Conservation (phyloP, 225 moss, liverwort and hornwort species). For the Ulota crispa region DNA sequence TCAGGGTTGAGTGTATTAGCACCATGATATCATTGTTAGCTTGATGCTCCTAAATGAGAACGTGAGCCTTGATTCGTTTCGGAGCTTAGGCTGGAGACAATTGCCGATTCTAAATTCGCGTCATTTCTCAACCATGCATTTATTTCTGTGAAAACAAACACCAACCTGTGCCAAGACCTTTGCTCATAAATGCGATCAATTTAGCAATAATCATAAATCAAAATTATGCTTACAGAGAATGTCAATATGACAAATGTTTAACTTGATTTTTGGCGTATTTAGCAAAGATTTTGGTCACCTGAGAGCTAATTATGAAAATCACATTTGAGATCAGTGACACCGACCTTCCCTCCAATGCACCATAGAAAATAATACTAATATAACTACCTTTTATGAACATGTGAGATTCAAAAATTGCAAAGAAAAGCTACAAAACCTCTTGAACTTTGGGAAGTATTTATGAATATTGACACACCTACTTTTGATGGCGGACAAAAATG, state of each 20-base stretch:
- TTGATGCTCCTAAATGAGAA: background rate
- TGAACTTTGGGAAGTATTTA: background rate
- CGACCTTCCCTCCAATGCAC: background rate
- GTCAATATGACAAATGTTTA: too few species aligned
- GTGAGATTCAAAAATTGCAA: background rate
- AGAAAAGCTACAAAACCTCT: background rate
- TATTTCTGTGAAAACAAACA: background rate
- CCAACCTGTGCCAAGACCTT: too few species aligned
- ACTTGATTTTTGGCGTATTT: too few species aligned
- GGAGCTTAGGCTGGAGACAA: background rate
- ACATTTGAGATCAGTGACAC: background rate
- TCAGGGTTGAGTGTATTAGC: background rate
- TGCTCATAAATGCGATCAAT: too few species aligned
- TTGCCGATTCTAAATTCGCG: conserved; percentile 4
- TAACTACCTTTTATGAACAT: background rate
- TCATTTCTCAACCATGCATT: background rate
- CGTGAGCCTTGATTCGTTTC: conserved; percentile 2
- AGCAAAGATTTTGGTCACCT: too few species aligned
- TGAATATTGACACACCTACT: background rate
- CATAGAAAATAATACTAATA: background rate
- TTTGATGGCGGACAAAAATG: conserved; percentile 3
- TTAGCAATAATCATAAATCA: too few species aligned
- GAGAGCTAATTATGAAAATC: too few species aligned
- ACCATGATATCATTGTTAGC: background rate
- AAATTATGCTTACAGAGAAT: too few species aligned